Percentiles rank a stretch among this genome's conserved stretches.
phyloP scores from a whole-genome alignment of 1,139 yeast genomes.

The Geotrichum carabidarum region DNA sequence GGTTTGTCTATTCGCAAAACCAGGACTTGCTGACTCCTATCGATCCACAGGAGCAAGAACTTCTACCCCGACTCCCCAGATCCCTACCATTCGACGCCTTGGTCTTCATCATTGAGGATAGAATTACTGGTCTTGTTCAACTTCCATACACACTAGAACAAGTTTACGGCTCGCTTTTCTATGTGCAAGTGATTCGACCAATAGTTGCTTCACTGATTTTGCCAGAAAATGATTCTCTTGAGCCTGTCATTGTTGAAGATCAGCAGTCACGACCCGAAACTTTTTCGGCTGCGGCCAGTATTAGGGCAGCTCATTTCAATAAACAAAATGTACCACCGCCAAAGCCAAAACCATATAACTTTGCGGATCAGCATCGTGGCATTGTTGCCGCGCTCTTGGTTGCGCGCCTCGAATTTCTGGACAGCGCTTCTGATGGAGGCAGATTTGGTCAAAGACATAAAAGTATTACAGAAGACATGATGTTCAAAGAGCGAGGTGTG shows the following conservation, averaged over 20 bases:
- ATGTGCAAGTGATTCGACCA: constrained; percentile 14
- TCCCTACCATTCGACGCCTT: constrained; percentile 17
- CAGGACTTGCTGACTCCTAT: not conserved
- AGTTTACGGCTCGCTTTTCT: constrained; percentile 14
- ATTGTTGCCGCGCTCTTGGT: constrained; percentile 33
- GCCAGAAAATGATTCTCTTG: constrained; percentile 9
- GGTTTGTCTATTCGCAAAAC: not conserved
- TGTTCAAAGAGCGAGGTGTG: constrained; percentile 26
- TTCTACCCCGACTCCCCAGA: constrained; percentile 17
- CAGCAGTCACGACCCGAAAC: not conserved
- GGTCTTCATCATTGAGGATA: constrained; percentile 18
- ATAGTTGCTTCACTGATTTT: constrained; percentile 17
- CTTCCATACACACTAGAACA: constrained; percentile 16
- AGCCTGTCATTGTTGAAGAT: not conserved
- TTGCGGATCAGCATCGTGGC: constrained; percentile 30
- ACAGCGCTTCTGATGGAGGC: constrained; percentile 25
- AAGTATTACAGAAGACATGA: constrained; percentile 24
- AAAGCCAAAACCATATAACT: constrained; percentile 8
- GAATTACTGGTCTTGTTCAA: constrained; percentile 15
- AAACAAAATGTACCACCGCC: not conserved
- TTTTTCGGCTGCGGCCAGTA: constrained; percentile 7
- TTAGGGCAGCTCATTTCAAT: constrained; percentile 1
- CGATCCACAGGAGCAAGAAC: constrained; percentile 11
- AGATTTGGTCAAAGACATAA: not conserved
- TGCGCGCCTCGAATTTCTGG: constrained; percentile 30